Evolutionary conservation across 2,329 filamentous ascomycete species (phyloP).

Genomic region (Hymenoscyphus fraxineus): DNA sequence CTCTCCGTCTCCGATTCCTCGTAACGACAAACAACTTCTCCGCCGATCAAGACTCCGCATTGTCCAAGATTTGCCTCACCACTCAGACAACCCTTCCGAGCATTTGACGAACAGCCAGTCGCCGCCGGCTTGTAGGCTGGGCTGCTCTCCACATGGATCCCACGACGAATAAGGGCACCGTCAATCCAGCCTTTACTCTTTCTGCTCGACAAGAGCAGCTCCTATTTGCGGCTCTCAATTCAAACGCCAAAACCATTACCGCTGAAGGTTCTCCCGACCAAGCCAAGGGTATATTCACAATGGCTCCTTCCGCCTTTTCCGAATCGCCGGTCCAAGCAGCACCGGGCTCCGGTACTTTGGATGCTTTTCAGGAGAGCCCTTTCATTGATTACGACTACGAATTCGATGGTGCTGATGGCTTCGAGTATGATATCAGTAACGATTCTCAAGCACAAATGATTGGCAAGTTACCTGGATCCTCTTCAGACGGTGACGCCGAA

Average conservation of each 20-base stretch:
- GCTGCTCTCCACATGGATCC: constrained; percentile 22
- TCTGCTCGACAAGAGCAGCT: constrained; percentile 74
- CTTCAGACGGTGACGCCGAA: constrained; percentile 43
- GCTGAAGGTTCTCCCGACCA: constrained; percentile 26
- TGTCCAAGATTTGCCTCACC: neutral
- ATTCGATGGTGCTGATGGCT: constrained; percentile 68
- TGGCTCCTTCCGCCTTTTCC: constrained; percentile 49
- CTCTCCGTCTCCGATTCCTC: constrained; percentile 5
- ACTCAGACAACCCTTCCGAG: neutral
- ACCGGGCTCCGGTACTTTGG: constrained; percentile 43
- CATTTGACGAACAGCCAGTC: neutral
- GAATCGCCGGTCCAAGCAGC: constrained; percentile 44
- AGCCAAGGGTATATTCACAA: constrained; percentile 39
- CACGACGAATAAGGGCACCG: constrained; percentile 16
- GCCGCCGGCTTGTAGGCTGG: constrained; percentile 5
- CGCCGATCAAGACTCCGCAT: neutral
- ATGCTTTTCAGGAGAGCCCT: constrained; percentile 68
- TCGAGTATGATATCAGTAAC: constrained; percentile 55
- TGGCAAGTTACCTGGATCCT: constrained; percentile 62
- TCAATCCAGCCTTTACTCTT: constrained; percentile 60
- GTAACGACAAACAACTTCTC: neutral
- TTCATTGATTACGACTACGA: constrained; percentile 77
- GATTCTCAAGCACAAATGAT: constrained; percentile 65
- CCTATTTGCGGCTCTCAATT: constrained; percentile 71
- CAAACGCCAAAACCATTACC: constrained; percentile 46